Base-by-base conservation (phyloP, 78 protist genomes). In the Trichosphaerium sp. region DNA sequence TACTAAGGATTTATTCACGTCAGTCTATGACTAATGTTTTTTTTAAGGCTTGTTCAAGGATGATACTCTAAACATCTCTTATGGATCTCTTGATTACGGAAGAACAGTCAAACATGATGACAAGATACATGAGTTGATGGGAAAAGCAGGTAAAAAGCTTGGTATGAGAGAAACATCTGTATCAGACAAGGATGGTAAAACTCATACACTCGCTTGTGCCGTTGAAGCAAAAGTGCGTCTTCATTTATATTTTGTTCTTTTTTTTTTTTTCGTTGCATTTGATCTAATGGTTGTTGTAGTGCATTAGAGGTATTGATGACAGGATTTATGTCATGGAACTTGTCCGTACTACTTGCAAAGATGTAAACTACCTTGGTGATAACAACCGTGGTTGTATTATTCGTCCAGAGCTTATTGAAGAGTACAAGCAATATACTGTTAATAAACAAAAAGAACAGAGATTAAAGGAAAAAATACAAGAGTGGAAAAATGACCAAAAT, bases 251-350 rank as follows among this genome's bases (percentile, higher is more conserved):
- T 21, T 47, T 21, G 21, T 18, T 18, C 18, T 18, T 47, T 47
- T 47, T 47, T 21, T 47, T 21, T 47, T 18, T 29, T 60, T 73
- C 1, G 49, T 37, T 40, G 76, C 61, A 28, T 25, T 57, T 3
- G n/a, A n/a, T n/a, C n/a, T n/a, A n/a, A n/a, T n/a, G n/a, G n/a
- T n/a, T n/a, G n/a, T n/a, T n/a, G n/a, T 63, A 78, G 68, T 80
- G 87, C 58, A 75, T 82, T 40, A 37, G 69, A 60, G 87, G 87
- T 52, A 47, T 42, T 28, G 87, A 82, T 34, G 87, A 77, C 25
- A 44, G 87, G 32, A 32, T 43, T n/a, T 82, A 82, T 34, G 37
- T 82, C 38, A 52, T 82, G 23, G 87, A 82, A 49, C 55, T 82
- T 29, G 15, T 65, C 21, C 25, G 82, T 44, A 78, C 74, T 11